Base-by-base conservation (phyloP, 192 early-diverging fungal genomes). In the Coemansia erecta region DNA sequence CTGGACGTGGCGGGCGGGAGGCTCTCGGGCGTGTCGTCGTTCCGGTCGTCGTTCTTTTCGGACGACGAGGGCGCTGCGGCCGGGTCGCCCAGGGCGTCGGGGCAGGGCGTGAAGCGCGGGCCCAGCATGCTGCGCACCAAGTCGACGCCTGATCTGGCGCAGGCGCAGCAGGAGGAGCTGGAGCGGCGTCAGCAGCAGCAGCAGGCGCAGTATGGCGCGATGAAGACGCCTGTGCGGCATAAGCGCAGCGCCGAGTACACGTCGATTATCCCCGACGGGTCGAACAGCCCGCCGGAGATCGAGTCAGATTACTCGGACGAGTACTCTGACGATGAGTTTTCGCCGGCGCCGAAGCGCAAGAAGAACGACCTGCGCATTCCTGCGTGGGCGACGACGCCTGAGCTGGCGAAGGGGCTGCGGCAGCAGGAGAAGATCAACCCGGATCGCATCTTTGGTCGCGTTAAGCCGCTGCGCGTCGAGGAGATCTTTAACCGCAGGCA, bases 271-370 rank as follows among this genome's bases (percentile, higher is more conserved):
- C 66, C 77, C 8, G 53, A 35, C 0, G 77, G 77, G 0, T 65
- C 66, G 8, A 40, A 62, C 51, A 73, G 66, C 47, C 77, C 77
- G 28, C 77, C 77, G 0, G 77, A 79, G 28, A 63, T 79, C 44
- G 70, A 73, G 55, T 70, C 67, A 15, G 77, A 79, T 9, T 79
- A 79, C 42, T 79, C 77, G 17, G 70, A 72, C 51, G 77, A 79
- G 17, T 79, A 79, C 58, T 79, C 77, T 13, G 70, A 72, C 18
- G 77, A 79, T 23, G 74, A 77, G 64, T 79, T 79, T 46, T 63
- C 77, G 60, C 75, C 75, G 1, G 70, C 65, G 11, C 53, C 58
- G 0, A 68, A 66, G 35, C 62, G 58, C 42, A 79, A 79, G 59
- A 79, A 79, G 62, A 77, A 77, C 40, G 56, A 73, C 47, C 73